These are phyloP conservation scores for Colletotrichum acutatum DNA, from an alignment of 2,329 filamentous ascomycete genomes.

Conservation along the genomic window DNA sequence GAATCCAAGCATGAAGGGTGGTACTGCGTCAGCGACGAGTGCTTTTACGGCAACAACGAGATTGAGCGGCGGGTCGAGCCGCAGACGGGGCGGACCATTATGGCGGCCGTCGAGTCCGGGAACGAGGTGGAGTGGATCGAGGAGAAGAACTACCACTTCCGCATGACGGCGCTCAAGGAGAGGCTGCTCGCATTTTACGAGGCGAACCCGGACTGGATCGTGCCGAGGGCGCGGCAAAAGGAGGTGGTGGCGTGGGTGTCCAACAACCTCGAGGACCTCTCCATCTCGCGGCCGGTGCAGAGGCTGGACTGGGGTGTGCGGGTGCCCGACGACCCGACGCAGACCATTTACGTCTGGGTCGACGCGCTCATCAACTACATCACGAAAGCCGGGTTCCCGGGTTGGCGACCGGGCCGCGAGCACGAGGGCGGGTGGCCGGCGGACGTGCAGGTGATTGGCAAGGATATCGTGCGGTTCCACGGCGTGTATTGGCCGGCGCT, in stretches of 20 bases:
- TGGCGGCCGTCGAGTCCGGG: conserved; percentile 86
- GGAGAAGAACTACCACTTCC: conserved; percentile 95
- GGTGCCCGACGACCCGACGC: conserved; percentile 83
- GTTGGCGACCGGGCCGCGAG: conserved; percentile 74
- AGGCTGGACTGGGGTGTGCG: conserved; percentile 88
- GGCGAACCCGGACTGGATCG: conserved; percentile 81
- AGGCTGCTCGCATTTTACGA: conserved; percentile 82
- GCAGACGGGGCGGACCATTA: conserved; percentile 82
- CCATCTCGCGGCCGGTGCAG: conserved; percentile 83
- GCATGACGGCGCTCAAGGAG: conserved; percentile 85
- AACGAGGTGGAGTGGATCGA: conserved; percentile 95
- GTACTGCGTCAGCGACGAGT: conserved; percentile 97
- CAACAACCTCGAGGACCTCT: conserved; percentile 85
- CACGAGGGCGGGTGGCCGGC: conserved; percentile 82
- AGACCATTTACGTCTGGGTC: conserved; percentile 98
- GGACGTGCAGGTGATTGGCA: conserved; percentile 92
- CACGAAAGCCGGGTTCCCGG: conserved; percentile 86
- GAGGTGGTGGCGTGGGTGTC: conserved; percentile 82
- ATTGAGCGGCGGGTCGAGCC: conserved; percentile 82
- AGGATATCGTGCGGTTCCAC: conserved; percentile 96
- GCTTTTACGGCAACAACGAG: conserved; percentile 85
- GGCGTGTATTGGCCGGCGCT: conserved; percentile 98
- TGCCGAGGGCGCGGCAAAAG: conserved; percentile 78
- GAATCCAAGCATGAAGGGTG: conserved; percentile 89
- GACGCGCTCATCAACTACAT: conserved; percentile 96